A percentile compares a stretch with the other conserved stretches of the same genome.
Conservation (phyloP, 345 rosid species). For the Populus tremula region DNA sequence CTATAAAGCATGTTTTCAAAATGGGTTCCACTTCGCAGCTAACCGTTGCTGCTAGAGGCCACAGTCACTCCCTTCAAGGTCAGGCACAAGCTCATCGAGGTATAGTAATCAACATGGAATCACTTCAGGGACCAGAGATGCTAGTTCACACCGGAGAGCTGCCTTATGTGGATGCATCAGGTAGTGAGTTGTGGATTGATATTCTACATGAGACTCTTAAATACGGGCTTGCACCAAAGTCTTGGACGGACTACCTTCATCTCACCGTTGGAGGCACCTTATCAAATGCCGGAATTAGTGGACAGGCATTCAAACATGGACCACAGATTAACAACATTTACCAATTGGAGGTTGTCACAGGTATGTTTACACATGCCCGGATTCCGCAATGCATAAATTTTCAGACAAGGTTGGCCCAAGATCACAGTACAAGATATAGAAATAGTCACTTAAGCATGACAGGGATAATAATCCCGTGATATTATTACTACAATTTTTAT, state of each 20-base stretch:
- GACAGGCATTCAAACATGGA: slow-evolving; percentile 87
- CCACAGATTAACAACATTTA: slow-evolving; percentile 84
- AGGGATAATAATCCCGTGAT: background rate
- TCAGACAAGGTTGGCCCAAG: background rate
- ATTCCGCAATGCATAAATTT: background rate
- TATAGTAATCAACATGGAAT: slow-evolving; percentile 76
- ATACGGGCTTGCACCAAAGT: slow-evolving; percentile 76
- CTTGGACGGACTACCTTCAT: slow-evolving; percentile 98
- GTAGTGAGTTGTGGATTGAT: slow-evolving; percentile 88
- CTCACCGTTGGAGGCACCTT: slow-evolving; percentile 88
- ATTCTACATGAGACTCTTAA: slow-evolving; percentile 75
- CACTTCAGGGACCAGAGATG: slow-evolving; percentile 47
- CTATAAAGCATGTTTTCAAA: slow-evolving; percentile 48
- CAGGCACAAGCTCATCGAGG: slow-evolving; percentile 86
- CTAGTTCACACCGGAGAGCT: slow-evolving; percentile 38
- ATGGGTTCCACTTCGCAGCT: slow-evolving; percentile 62
- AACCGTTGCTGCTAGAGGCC: slow-evolving; percentile 91
- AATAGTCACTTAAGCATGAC: background rate
- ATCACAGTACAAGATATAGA: background rate
- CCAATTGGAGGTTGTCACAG: slow-evolving; percentile 88
- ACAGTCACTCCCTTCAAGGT: slow-evolving; percentile 92
- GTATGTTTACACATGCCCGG: slow-evolving; percentile 34
- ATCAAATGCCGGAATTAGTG: slow-evolving; percentile 90
- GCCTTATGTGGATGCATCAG: slow-evolving; percentile 82
- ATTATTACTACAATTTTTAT: background rate